phyloP scores from a whole-genome alignment of 352 stramenopile species.

The Phytophthora hybrid region DNA sequence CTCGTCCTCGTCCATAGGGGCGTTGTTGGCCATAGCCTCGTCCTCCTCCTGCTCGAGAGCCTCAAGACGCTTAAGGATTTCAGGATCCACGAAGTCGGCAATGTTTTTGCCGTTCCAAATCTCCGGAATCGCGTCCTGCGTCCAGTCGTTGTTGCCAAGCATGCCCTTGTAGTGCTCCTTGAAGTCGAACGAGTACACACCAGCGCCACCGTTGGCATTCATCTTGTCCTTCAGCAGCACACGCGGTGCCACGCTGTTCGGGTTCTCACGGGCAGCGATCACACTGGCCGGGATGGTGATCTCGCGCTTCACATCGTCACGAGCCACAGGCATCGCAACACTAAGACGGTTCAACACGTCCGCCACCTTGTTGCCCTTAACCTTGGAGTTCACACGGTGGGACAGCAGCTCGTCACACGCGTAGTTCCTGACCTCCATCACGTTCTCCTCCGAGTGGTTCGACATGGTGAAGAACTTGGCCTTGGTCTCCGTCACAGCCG shows the following conservation, averaged over 20 bases:
- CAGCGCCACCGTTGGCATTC: conserved; percentile 96
- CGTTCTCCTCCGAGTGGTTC: conserved; percentile 98
- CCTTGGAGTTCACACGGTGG: conserved; percentile 95
- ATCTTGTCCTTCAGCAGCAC: conserved; percentile 88
- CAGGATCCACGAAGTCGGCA: conserved; percentile 98
- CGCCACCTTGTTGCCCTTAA: conserved; percentile 96
- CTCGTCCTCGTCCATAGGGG: conserved; percentile 90
- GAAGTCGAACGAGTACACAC: conserved; percentile 98
- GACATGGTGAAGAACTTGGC: conserved; percentile 98
- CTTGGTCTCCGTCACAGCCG: conserved; percentile 73
- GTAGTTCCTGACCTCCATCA: conserved; percentile 95
- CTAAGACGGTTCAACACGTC: conserved; percentile 97
- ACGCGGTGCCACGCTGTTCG: conserved; percentile 46
- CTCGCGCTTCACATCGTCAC: conserved; percentile 93
- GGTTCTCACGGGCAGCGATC: conserved; percentile 75
- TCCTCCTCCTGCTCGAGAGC: conserved; percentile 98
- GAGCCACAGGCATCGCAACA: conserved; percentile 94
- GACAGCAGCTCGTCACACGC: conserved; percentile 97
- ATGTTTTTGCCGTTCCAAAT: conserved; percentile 99
- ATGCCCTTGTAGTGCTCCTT: conserved; percentile 96
- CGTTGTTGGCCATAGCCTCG: conserved; percentile 92
- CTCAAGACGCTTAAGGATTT: conserved; percentile 97
- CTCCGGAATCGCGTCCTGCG: conserved; percentile 97
- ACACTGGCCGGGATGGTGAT: conserved; percentile 95
- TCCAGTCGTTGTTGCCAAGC: conserved; percentile 97